Evolutionary conservation across 2,329 filamentous ascomycete species (phyloP).

Genomic region (Mariannaea elegans): DNA sequence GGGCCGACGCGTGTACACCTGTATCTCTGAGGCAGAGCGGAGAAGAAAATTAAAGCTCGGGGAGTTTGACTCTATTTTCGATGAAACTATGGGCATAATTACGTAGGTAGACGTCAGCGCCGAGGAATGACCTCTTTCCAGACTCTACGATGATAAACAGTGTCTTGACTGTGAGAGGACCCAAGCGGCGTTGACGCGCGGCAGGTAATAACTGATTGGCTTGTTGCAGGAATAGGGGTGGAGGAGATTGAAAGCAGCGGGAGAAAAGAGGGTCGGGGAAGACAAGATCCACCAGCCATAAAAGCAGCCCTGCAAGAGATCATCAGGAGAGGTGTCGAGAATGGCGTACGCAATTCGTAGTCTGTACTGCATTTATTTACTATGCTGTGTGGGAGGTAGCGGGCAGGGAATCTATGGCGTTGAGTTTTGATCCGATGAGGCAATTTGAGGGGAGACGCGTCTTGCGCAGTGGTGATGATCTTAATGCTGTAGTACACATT

Average conservation of each 20-base stretch:
- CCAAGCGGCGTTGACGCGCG: not conserved
- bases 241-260: not conserved
- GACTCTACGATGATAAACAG: not conserved
- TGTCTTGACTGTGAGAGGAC: not conserved
- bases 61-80: not conserved
- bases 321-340: not conserved
- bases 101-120: not conserved
- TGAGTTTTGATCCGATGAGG: not conserved
- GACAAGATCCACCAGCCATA: not conserved
- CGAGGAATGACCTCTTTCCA: not conserved
- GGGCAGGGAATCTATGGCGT: not conserved
- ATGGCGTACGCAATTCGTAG: not conserved
- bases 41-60: not conserved
- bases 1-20: not conserved
- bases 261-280: not conserved
- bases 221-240: not conserved
- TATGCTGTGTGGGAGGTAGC: not conserved
- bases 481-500: not conserved
- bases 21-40: not conserved
- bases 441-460: not conserved
- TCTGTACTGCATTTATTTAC: too few species aligned
- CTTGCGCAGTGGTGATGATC: not conserved
- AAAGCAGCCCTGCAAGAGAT: not conserved
- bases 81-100: not conserved
- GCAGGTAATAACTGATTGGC: not conserved